These are phyloP conservation scores for Erythrophleum fordii DNA, from an alignment of 306 rosid genomes.

Conservation along the genomic window DNA sequence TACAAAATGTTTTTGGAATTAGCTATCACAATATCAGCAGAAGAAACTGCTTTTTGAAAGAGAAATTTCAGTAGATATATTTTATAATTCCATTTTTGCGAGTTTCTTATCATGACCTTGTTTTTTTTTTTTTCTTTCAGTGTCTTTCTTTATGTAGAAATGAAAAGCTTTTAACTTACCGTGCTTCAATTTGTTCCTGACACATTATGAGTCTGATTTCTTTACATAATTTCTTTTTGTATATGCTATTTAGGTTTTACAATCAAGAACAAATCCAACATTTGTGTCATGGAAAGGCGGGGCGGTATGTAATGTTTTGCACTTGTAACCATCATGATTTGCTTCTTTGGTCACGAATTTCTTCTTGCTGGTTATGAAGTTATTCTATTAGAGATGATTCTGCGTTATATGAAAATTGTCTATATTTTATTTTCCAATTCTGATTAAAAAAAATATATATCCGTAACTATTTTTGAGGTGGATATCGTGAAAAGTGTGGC, in stretches of 20 bases:
- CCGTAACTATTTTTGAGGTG: not conserved
- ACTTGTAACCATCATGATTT: constrained; percentile 2
- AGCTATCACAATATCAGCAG: not conserved
- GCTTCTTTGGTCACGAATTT: not conserved
- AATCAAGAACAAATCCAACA: constrained; percentile 76
- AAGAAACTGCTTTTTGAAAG: not conserved
- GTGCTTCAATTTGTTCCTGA: constrained; percentile 4
- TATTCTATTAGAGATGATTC: not conserved
- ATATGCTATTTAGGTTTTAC: constrained; percentile 73
- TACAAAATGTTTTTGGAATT: not conserved
- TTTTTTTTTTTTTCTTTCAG: not conserved
- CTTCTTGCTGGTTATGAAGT: constrained; percentile 26
- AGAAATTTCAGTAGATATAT: not conserved
- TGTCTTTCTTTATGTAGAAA: not conserved
- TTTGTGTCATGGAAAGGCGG: constrained; percentile 94
- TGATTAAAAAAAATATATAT: not conserved
- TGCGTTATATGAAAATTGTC: not conserved
- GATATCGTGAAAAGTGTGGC: not conserved
- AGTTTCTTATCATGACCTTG: constrained; percentile 10
- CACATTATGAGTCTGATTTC: not conserved
- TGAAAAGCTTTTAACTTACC: not conserved
- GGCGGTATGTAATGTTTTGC: constrained; percentile 84
- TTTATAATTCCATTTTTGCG: not conserved
- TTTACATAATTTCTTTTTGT: not conserved
- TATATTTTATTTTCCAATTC: not conserved